Evolutionary conservation across 202 grass and related monocot species (phyloP).

Genomic region (Thinopyrum obtusiflorum): DNA sequence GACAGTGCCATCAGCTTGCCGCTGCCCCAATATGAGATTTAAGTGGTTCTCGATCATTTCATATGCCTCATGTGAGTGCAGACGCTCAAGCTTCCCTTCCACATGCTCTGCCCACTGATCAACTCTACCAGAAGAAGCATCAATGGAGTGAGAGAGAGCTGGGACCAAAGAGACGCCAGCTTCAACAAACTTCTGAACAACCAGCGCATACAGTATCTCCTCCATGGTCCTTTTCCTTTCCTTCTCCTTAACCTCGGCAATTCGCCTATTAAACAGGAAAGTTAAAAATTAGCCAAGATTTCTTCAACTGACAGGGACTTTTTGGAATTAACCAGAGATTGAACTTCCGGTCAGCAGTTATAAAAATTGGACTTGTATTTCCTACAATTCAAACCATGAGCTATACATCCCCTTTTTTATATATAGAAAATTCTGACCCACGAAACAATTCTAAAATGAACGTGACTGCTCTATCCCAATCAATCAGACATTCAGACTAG

Average conservation of each 20-base stretch:
- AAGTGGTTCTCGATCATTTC: conserved; percentile 99
- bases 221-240: conserved; percentile 77
- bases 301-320: conserved; percentile 2
- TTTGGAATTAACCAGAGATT: background rate
- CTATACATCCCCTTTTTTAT: background rate
- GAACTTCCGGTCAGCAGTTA: background rate
- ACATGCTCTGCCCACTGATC: conserved; percentile 54
- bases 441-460: conserved; percentile 14
- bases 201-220: conserved; percentile 89
- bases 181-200: conserved; percentile 96
- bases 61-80: conserved; percentile 78
- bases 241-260: conserved; percentile 94
- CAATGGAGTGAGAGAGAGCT: conserved; percentile 53
- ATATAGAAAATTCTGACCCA: background rate
- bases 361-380: background rate
- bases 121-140: conserved; percentile 56
- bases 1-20: conserved; percentile 56
- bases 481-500: conserved; percentile 17
- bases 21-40: conserved; percentile 81
- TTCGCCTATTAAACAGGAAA: conserved; percentile 58
- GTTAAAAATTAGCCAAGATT: conserved; percentile 10
- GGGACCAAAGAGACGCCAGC: conserved; percentile 78
- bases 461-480: conserved; percentile 21
- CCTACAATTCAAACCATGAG: background rate
- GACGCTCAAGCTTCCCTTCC: conserved; percentile 60